phyloP scores from a whole-genome alignment of 805 yeast genomes.

The Nakazawaea molendinolei region DNA sequence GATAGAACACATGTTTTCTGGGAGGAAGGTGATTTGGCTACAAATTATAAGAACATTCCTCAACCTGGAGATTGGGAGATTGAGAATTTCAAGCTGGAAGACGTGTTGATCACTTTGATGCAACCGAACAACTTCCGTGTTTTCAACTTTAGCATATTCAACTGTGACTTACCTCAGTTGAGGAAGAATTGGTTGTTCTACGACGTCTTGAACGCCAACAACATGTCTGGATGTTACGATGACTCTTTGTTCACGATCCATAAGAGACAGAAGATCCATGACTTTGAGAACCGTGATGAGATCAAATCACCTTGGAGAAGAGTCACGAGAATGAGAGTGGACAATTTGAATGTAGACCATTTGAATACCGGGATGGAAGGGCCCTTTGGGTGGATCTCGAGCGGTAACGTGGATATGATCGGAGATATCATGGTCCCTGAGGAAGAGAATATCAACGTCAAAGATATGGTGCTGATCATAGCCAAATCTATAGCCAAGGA shows the following conservation, averaged over 20 bases:
- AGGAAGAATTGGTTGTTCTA: slow-evolving; percentile 92
- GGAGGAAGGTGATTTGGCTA: slow-evolving; percentile 78
- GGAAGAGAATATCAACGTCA: slow-evolving; percentile 37
- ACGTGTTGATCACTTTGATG: slow-evolving; percentile 69
- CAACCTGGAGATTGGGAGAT: slow-evolving; percentile 92
- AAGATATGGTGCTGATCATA: slow-evolving; percentile 43
- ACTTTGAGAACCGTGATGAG: slow-evolving; percentile 29
- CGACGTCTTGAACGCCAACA: slow-evolving; percentile 78
- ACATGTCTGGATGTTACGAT: slow-evolving; percentile 87
- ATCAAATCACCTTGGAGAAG: slow-evolving; percentile 38
- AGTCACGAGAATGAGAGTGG: slow-evolving; percentile 76
- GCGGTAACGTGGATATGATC: slow-evolving; percentile 87
- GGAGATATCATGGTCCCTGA: slow-evolving; percentile 86
- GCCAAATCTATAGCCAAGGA: slow-evolving; percentile 42
- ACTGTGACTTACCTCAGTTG: slow-evolving; percentile 70
- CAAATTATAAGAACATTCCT: slow-evolving; percentile 66
- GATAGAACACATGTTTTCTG: slow-evolving; percentile 86
- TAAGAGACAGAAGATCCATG: slow-evolving; percentile 57
- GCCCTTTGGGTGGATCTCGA: slow-evolving; percentile 95
- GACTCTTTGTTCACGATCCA: slow-evolving; percentile 90
- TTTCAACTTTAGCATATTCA: slow-evolving; percentile 81
- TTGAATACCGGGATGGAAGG: slow-evolving; percentile 86
- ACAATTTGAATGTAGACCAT: slow-evolving; percentile 81
- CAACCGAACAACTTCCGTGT: slow-evolving; percentile 83
- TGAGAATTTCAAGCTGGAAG: slow-evolving; percentile 76